phyloP scores from a whole-genome alignment of 2,329 filamentous ascomycete genomes.

The Exutisphaerella laricina region DNA sequence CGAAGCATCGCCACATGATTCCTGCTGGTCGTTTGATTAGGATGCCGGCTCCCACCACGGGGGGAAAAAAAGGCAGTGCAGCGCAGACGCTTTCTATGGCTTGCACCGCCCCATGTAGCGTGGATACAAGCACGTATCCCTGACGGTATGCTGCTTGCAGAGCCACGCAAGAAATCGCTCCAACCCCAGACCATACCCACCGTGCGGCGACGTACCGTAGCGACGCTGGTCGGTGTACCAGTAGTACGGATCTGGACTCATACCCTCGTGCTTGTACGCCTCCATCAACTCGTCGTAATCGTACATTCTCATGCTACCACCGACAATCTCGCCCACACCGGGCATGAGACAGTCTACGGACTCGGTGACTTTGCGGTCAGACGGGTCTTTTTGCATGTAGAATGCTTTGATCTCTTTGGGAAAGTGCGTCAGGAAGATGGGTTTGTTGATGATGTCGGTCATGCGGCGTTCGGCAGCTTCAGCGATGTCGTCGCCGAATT shows the following conservation, averaged over 20 bases:
- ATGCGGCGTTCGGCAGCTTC: slow-evolving; percentile 94
- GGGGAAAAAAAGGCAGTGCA: not conserved
- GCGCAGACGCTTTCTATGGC: slow-evolving; percentile 45
- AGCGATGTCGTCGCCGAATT: slow-evolving; percentile 95
- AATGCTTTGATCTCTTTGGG: slow-evolving; percentile 97
- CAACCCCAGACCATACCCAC: slow-evolving; percentile 86
- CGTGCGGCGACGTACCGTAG: slow-evolving; percentile 87
- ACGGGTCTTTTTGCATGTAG: slow-evolving; percentile 89
- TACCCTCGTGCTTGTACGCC: slow-evolving; percentile 80
- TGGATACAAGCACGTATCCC: slow-evolving; percentile 69
- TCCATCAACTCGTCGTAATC: slow-evolving; percentile 83
- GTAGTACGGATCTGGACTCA: slow-evolving; percentile 82
- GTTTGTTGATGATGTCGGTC: slow-evolving; percentile 93
- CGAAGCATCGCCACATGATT: too few species aligned
- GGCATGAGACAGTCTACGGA: slow-evolving; percentile 86
- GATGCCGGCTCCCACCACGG: too few species aligned
- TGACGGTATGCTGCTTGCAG: slow-evolving; percentile 60
- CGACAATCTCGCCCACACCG: slow-evolving; percentile 89
- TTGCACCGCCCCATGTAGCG: slow-evolving; percentile 77
- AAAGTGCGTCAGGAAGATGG: slow-evolving; percentile 97
- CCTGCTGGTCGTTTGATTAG: too few species aligned
- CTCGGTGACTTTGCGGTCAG: slow-evolving; percentile 81
- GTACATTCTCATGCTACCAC: slow-evolving; percentile 80
- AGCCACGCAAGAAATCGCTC: slow-evolving; percentile 72
- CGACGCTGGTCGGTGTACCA: slow-evolving; percentile 83